phyloP scores from a whole-genome alignment of 495 filamentous ascomycete species.

The Trichoderma erinaceum region DNA sequence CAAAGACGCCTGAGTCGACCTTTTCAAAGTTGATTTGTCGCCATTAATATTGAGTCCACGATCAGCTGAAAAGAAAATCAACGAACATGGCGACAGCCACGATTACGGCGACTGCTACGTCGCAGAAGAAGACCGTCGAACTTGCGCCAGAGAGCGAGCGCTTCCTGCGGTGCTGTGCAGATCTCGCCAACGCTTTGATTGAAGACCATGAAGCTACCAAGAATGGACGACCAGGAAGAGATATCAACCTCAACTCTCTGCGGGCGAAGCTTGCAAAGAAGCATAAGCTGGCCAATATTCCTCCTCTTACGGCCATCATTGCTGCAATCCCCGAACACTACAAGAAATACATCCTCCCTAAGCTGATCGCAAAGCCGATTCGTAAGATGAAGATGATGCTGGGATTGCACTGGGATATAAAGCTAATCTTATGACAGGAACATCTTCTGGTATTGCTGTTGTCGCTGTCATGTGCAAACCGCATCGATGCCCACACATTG shows the following conservation, averaged over 20 bases:
- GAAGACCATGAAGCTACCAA: conserved; percentile 83
- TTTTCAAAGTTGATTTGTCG: too few relatives aligned
- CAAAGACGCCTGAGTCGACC: background rate
- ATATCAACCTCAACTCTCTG: conserved; percentile 88
- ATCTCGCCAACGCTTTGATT: conserved; percentile 87
- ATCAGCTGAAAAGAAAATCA: background rate
- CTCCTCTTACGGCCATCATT: conserved; percentile 92
- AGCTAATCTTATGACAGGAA: conserved; percentile 45
- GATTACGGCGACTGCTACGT: conserved; percentile 31
- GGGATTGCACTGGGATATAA: background rate
- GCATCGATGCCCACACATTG: conserved; percentile 94
- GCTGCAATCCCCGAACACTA: conserved; percentile 96
- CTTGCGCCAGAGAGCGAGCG: conserved; percentile 88
- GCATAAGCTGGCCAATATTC: conserved; percentile 75
- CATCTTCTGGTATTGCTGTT: conserved; percentile 95
- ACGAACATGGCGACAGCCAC: conserved; percentile 40
- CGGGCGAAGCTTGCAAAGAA: conserved; percentile 87
- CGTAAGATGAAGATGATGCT: conserved; percentile 42
- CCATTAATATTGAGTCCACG: background rate
- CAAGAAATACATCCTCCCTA: conserved; percentile 97
- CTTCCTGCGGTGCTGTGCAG: conserved; percentile 86
- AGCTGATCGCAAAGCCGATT: conserved; percentile 93
- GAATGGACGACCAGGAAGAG: conserved; percentile 62
- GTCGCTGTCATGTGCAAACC: conserved; percentile 99
- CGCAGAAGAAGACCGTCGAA: conserved; percentile 58